Percentiles rank a stretch among this genome's conserved stretches.
Evolutionary conservation across 495 filamentous ascomycete genomes (phyloP).

Genomic region (Xanthoparmelia taractica): DNA sequence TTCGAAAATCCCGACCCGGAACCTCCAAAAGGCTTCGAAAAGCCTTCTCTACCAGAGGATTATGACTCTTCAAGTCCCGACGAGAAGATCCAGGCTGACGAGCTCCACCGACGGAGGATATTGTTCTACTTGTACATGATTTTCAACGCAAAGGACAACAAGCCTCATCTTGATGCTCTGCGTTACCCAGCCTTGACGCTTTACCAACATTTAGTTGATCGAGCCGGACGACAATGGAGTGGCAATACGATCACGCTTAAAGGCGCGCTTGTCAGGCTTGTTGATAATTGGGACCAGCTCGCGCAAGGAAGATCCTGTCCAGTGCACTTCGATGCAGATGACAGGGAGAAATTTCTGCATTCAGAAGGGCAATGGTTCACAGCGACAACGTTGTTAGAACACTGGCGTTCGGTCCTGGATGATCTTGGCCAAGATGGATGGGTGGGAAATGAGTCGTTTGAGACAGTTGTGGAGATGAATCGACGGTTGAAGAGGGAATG

Average conservation of each 20-base stretch:
- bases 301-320: no score
- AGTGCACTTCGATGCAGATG: no score
- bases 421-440: no score
- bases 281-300: slow-evolving; percentile 24
- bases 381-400: no score
- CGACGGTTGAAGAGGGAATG: no score
- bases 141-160: slow-evolving; percentile 26
- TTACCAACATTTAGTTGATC: slow-evolving; percentile 28
- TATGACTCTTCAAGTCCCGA: slow-evolving; percentile 21
- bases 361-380: no score
- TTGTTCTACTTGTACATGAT: slow-evolving; percentile 27
- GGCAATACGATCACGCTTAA: slow-evolving; percentile 27
- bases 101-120: slow-evolving; percentile 25
- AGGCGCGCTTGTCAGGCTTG: slow-evolving; percentile 24
- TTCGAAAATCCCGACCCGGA: slow-evolving; percentile 30
- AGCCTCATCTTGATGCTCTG: slow-evolving; percentile 23
- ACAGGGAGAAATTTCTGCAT: no score
- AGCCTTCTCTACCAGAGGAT: slow-evolving; percentile 22
- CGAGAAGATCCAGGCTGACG: slow-evolving; percentile 20
- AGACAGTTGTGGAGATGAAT: no score
- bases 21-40: slow-evolving; percentile 15
- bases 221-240: slow-evolving; percentile 27
- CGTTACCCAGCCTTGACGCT: slow-evolving; percentile 21
- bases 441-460: no score
- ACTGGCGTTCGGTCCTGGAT: no score